Percentiles rank a stretch among this genome's conserved stretches.
Conservation (phyloP, 768 basidiomycete species). For the Boletellus emodensis region DNA sequence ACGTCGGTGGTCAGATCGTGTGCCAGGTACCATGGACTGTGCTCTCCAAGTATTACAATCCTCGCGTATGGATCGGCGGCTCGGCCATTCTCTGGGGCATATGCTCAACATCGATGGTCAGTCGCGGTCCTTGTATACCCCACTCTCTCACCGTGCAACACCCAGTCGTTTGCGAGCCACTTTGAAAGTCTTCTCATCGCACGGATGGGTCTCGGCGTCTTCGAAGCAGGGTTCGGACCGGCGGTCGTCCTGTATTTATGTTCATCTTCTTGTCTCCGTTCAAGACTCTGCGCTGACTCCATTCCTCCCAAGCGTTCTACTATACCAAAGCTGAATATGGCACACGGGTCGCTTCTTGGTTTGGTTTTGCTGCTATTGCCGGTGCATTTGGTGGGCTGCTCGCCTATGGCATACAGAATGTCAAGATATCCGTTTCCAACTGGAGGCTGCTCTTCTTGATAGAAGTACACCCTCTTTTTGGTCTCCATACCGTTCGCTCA, state of each 20-base stretch:
- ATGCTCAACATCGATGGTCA: constrained; percentile 68
- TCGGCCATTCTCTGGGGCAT: constrained; percentile 72
- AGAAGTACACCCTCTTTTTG: constrained; percentile 13
- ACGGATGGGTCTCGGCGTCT: constrained; percentile 31
- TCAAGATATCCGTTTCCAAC: constrained; percentile 33
- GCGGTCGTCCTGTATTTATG: constrained; percentile 32
- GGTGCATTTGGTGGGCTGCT: constrained; percentile 57
- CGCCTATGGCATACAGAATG: constrained; percentile 48
- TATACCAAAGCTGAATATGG: constrained; percentile 48
- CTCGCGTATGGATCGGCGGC: constrained; percentile 66
- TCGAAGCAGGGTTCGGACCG: constrained; percentile 34
- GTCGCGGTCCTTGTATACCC: background rate
- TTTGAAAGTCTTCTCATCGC: constrained; percentile 29
- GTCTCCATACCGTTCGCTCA: background rate
- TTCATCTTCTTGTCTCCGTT: constrained; percentile 2
- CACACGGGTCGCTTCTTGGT: constrained; percentile 47
- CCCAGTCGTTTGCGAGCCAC: constrained; percentile 24
- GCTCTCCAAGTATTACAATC: constrained; percentile 61
- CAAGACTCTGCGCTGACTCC: constrained; percentile 14
- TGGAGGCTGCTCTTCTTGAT: constrained; percentile 38
- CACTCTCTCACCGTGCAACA: background rate
- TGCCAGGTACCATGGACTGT: constrained; percentile 68
- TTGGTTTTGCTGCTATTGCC: constrained; percentile 53
- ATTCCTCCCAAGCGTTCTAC: constrained; percentile 37
- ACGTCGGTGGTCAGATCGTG: constrained; percentile 46